Percentiles rank a stretch among this genome's conserved stretches.
Evolutionary conservation across 768 basidiomycete genomes (phyloP).

Genomic region (Myochromella boudieri): DNA sequence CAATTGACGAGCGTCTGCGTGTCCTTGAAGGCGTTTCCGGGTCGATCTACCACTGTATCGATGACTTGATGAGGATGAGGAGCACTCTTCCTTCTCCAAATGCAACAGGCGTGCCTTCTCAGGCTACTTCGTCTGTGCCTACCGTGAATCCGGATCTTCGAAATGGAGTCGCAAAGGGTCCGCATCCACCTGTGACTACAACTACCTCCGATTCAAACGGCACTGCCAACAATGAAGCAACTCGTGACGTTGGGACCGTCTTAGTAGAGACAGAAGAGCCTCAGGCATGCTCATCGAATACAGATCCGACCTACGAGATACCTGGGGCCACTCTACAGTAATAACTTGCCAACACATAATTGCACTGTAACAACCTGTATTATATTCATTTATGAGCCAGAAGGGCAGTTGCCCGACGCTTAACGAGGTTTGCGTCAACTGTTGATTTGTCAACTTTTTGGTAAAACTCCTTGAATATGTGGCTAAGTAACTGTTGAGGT

Average conservation of each 20-base stretch:
- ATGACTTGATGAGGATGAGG: constrained; percentile 74
- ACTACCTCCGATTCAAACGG: constrained; percentile 7
- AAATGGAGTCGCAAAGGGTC: neutral
- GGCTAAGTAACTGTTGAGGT: constrained; percentile 41
- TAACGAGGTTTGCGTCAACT: constrained; percentile 60
- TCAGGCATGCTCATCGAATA: neutral
- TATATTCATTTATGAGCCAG: constrained; percentile 20
- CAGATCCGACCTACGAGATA: neutral
- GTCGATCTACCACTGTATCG: constrained; percentile 70
- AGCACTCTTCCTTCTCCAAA: constrained; percentile 59
- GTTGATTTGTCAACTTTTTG: constrained; percentile 54
- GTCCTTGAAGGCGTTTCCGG: constrained; percentile 78
- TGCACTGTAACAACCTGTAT: neutral
- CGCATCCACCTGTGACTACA: constrained; percentile 4
- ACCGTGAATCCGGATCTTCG: constrained; percentile 3
- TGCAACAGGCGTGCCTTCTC: constrained; percentile 9
- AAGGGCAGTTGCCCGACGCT: constrained; percentile 44
- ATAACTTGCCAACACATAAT: constrained; percentile 2
- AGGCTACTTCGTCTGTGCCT: constrained; percentile 15
- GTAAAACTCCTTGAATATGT: constrained; percentile 66
- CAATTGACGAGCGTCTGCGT: constrained; percentile 81
- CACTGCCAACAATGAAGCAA: constrained; percentile 2
- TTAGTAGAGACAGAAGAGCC: neutral
- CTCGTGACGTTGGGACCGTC: neutral
- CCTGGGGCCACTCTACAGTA: constrained; percentile 6